These are phyloP conservation scores for Phyllosticta citrichinensis DNA, from an alignment of 2,329 filamentous ascomycete species.

Conservation along the genomic window DNA sequence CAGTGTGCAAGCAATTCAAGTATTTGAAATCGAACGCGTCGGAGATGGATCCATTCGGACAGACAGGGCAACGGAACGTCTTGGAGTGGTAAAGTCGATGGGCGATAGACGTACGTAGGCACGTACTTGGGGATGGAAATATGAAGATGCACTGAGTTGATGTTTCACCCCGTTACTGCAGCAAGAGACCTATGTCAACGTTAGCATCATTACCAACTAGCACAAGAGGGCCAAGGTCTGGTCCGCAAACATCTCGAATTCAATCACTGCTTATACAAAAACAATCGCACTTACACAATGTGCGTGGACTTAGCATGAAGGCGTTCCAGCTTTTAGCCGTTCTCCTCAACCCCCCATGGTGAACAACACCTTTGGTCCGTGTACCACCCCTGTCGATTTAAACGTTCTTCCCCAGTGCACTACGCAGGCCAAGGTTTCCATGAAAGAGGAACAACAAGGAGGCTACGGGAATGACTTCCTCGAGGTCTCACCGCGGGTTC, in stretches of 20 bases:
- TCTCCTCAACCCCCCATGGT: no score
- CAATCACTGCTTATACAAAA: background rate
- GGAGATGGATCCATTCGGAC: background rate
- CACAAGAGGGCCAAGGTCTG: background rate
- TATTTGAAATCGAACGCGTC: background rate
- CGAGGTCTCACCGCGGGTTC: background rate
- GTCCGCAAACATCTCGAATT: background rate
- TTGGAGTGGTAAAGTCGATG: background rate
- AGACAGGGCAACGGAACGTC: background rate
- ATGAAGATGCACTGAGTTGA: background rate
- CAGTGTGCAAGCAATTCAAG: constrained; percentile 7
- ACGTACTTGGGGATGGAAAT: background rate
- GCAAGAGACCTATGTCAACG: background rate
- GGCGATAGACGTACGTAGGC: background rate
- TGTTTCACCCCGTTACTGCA: background rate
- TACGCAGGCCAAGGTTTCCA: background rate
- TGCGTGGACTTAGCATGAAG: no score
- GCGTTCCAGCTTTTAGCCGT: no score
- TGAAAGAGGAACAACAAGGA: background rate
- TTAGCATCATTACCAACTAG: background rate
- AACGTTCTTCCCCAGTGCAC: background rate
- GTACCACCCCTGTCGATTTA: background rate
- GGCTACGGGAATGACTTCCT: background rate
- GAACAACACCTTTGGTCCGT: no score
- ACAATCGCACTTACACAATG: no score